Evolutionary conservation across 108 stramenopile genomes (phyloP), one percentile per base, ranked within the genome.

Genomic region (Aurantiochytrium sp.): DNA sequence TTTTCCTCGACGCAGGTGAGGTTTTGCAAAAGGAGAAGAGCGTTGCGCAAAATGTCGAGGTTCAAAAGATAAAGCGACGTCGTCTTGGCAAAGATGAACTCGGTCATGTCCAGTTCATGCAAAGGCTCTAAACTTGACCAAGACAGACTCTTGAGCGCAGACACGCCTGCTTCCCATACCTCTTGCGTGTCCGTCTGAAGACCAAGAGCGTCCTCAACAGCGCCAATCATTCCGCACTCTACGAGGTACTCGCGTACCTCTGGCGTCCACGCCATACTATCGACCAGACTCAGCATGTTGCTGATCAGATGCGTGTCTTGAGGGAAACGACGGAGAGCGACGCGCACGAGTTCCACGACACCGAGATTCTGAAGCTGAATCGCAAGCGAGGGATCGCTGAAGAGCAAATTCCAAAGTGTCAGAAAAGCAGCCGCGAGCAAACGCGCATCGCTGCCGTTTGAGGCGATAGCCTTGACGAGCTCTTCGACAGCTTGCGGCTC

Each of bases 61-160:
- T 83, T 83, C 51, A 53, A 45, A 1, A 83, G 28, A 83, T 53
- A 83, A 6, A 12, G 12, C 3, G 49, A 47, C 44, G 76, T 83
- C 12, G 49, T 23, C 51, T 53, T 83, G 45, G 6, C 45, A 28
- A 83, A 83, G 28, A 83, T 12, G 12, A 3, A 83, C 76, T 47
- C 76, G 6, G 28, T 47, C 19, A 18, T 83, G 19, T 12, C 76
- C 6, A 23, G 2, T 43, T 83, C 76, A 1, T 83, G 19, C 16
- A 83, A 45, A 12, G 49, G 45, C 51, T 8, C 49, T 12, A 16
- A 16, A 4, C 51, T 53, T 8, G 49, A 47, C 76, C 76, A 83
- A 12, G 76, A 83, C 2, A 83, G 76, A 45, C 76, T 83, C 51
- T 83, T 83, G 51, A 83, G 76, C n/a, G 76, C 76, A 47, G 76